Evolutionary conservation across 2,329 filamentous ascomycete genomes (phyloP).

Genomic region (Samsoniella hepiali): DNA sequence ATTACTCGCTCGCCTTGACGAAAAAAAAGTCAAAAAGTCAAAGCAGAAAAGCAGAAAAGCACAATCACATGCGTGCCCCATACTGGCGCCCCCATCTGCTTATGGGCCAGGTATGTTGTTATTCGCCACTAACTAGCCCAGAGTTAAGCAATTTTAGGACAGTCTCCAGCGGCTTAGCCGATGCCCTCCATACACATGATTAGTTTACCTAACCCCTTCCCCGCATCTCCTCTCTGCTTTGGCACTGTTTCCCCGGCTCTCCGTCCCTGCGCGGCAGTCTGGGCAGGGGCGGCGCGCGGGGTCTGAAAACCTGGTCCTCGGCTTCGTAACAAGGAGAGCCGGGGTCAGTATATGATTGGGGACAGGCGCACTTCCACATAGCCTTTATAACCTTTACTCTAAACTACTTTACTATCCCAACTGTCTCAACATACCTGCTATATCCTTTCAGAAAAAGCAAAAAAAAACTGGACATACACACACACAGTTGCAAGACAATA

Average conservation of each 20-base stretch:
- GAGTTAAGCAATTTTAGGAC: background rate
- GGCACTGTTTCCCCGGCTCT: constrained; percentile 10
- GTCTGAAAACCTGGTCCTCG: background rate
- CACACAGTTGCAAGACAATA: background rate
- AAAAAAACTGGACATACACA: background rate
- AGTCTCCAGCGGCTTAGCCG: background rate
- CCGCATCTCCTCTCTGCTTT: background rate
- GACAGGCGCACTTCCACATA: background rate
- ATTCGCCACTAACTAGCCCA: background rate
- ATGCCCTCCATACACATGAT: background rate
- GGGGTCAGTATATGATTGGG: background rate
- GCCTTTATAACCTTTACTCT: background rate
- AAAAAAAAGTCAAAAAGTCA: background rate
- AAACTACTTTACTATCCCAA: background rate
- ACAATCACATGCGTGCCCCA: constrained; percentile 14
- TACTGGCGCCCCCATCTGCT: background rate
- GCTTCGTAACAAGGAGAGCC: background rate
- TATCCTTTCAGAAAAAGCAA: background rate
- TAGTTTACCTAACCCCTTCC: constrained; percentile 15
- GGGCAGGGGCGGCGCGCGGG: background rate
- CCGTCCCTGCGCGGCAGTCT: constrained; percentile 8
- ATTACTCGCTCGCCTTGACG: background rate
- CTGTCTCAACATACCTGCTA: background rate
- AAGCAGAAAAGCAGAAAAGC: background rate
- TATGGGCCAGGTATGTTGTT: background rate